Evolutionary conservation across 106 monocot genomes (phyloP).

Genomic region (Dioscorea dumetorum): DNA sequence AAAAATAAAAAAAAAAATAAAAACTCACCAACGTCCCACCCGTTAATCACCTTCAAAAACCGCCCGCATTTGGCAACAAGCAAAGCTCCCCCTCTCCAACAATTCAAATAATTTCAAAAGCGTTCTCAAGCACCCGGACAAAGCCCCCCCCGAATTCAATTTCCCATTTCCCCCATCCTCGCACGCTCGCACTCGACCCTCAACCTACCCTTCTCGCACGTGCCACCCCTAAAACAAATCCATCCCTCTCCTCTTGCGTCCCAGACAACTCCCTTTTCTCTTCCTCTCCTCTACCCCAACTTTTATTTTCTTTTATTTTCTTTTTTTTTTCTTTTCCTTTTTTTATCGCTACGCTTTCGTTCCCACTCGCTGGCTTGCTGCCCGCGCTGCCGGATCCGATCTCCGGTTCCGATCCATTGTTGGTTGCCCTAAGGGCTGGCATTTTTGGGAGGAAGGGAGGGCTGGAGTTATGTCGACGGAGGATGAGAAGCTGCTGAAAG

Average conservation of each 20-base stretch:
- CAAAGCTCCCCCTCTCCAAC: not conserved
- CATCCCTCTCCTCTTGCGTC: not conserved
- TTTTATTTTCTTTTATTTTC: no score
- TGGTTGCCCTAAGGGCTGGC: no score
- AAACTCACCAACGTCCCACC: no score
- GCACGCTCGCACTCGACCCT: not conserved
- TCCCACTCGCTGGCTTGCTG: conserved; percentile 1
- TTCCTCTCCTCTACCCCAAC: not conserved
- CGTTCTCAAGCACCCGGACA: not conserved
- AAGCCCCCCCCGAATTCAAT: not conserved
- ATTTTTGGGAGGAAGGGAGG: not conserved
- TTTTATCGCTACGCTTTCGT: no score
- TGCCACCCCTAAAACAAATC: not conserved
- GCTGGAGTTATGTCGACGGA: conserved; percentile 73
- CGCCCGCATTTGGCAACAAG: no score
- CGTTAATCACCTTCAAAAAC: no score
- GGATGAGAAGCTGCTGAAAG: conserved; percentile 97
- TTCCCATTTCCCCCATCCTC: not conserved
- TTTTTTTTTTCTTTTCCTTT: not conserved
- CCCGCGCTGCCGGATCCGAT: not conserved
- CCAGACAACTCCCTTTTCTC: not conserved
- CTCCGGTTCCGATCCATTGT: not conserved
- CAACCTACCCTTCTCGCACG: conserved; percentile 3
- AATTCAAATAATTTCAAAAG: conserved; percentile 9
- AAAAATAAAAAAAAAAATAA: no score